Base-by-base conservation (phyloP, 2,329 filamentous ascomycete genomes). In the Talaromyces pinophilus region DNA sequence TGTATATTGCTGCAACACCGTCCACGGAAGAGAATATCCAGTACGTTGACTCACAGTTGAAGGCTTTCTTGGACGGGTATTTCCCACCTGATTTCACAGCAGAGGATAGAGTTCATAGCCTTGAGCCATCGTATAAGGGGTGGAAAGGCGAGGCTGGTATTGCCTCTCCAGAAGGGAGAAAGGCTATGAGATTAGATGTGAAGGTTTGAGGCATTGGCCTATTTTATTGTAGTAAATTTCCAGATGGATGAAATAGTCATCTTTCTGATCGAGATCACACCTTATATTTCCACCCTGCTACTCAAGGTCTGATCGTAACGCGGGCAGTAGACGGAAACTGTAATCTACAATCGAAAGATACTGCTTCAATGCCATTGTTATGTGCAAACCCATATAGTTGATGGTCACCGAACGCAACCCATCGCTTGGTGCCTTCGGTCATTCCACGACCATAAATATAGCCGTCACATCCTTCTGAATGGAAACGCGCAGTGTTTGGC, bases 301-400 rank as follows among this genome's bases (percentile, higher is more conserved):
- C 35, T 38, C 11, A 38, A 13, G 35, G 11, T 38, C 35, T 38
- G 35, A 38, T 38, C 13, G 10, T 38, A 10, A 38, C 8, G 8
- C 10, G 30, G 1, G 28, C 50, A 13, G 40, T 33, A 40, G 11
- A 3, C 6, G 54, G n/a, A 57, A 57, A 38, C n/a, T 25, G 54
- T 25, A 57, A 22, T 13, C 17, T 25, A 2, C 33, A 8, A 54
- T 65, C 55, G 42, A 65, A 65, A 28, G 46, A 22, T 44, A 44
- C 52, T 10, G 52, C 19, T 25, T 46, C 44, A 33, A 65, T 65
- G 13, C 63, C 63, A 15, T 8, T 30, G 15, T 22, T 2, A n/a
- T 59, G 44, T 22, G 48, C 48, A n/a, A 54, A n/a, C 22, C 63
- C 63, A 10, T 35, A 65, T 25, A 65, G 4, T 28, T 35, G 54